Evolutionary conservation across 257 asterid species (phyloP), one percentile per base, ranked within the genome.

Genomic region (Solanum gracilifrons): DNA sequence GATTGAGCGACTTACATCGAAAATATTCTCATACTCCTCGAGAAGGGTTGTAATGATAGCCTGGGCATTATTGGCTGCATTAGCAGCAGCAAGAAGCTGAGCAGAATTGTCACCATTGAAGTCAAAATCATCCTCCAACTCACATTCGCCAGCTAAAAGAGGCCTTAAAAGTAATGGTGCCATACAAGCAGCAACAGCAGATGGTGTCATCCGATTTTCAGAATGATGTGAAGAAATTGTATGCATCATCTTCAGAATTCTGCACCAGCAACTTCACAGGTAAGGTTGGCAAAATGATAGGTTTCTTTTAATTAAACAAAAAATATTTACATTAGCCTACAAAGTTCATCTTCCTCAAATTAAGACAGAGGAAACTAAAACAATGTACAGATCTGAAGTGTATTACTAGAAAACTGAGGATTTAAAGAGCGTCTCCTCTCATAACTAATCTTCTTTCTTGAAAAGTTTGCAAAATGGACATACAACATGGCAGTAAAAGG

Each of bases 181-280:
- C 99, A 96, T 96, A 90, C 99, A 96, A 90, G 99, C 98, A 89
- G 98, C 98, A 89, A 96, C 98, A 80, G 99, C 99, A 9, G 98
- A 92, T 85, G 98, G 93, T 68, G 94, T 92, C 99, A 96, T 96
- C 89, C 98, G 96, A 88, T 93, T 96, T 88, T 92, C 97, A 86
- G 95, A 91, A 82, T 93, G 92, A 90, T 96, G 94, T 16, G 93
- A 89, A 75, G 98, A 95, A 87, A 96, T 89, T 62, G 93, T 90
- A 85, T 93, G 92, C 99, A 96, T 96, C 98, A 93, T 96, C 93
- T 95, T 95, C 77, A 96, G 93, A 88, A 96, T 89, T 92, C 99
- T 96, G 89, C 89, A 89, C 79, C 87, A 87, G 90, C 77, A 89
- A 12, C 43, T 20, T 37, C 87, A 83, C 46, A 88, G 79, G 90